phyloP scores from a whole-genome alignment of 768 basidiomycete species.

The Phanerochaete sordida region DNA sequence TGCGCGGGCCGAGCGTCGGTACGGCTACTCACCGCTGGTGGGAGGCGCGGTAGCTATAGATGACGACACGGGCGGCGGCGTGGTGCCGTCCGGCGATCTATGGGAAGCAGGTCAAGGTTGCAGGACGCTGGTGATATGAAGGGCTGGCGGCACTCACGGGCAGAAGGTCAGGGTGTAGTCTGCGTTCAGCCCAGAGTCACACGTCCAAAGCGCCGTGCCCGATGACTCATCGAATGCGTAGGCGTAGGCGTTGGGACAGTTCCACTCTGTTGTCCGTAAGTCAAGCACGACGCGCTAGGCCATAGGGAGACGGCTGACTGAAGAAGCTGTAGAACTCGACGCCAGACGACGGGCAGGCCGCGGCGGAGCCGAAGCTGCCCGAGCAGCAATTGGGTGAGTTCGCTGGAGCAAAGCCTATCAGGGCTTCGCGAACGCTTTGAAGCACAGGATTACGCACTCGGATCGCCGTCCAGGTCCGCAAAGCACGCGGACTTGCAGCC shows the following conservation, averaged over 20 bases:
- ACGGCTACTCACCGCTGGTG: neutral
- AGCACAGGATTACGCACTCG: slow-evolving; percentile 14
- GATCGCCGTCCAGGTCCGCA: slow-evolving; percentile 35
- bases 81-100: neutral
- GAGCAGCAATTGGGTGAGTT: slow-evolving; percentile 67
- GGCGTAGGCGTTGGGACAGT: slow-evolving; percentile 44
- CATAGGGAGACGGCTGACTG: slow-evolving; percentile 28
- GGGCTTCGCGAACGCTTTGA: neutral
- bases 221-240: slow-evolving; percentile 42
- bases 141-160: slow-evolving; percentile 21
- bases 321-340: slow-evolving; percentile 42
- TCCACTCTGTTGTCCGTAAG: slow-evolving; percentile 27
- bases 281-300: neutral
- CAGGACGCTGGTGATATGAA: neutral
- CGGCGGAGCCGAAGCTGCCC: slow-evolving; percentile 46
- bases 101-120: neutral
- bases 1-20: neutral
- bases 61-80: neutral
- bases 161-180: slow-evolving; percentile 47
- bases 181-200: slow-evolving; percentile 30
- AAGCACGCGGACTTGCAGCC: slow-evolving; percentile 44
- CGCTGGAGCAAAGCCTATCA: slow-evolving; percentile 18
- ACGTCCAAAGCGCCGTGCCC: slow-evolving; percentile 44
- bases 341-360: slow-evolving; percentile 52
- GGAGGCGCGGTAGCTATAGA: neutral